A percentile compares a stretch with the other conserved stretches of the same genome.
These are phyloP conservation scores for Leishmania major DNA, from an alignment of 208 protist species.

Conservation along the genomic window DNA sequence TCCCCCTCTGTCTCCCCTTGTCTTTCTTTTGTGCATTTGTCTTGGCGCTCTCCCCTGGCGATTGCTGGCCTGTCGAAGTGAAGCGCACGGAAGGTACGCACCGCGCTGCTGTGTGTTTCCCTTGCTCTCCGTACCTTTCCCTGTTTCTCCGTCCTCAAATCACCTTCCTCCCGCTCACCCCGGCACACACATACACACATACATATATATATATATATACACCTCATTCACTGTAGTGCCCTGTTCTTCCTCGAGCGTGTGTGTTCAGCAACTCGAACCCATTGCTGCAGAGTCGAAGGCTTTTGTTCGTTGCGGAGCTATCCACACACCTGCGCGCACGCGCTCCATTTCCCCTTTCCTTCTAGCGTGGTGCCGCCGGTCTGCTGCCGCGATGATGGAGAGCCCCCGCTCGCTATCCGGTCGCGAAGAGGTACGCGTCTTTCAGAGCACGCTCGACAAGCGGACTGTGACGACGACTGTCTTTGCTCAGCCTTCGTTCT, in stretches of 20 bases:
- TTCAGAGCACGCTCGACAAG: conserved; percentile 77
- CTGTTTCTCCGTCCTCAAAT: no score
- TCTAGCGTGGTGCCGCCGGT: no score
- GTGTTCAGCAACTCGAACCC: neutral
- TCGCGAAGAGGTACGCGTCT: conserved; percentile 75
- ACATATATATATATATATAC: neutral
- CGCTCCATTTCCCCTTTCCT: conserved; percentile 7
- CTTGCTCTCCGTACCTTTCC: neutral
- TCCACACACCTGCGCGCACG: neutral
- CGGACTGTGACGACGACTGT: conserved; percentile 71
- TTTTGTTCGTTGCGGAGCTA: neutral
- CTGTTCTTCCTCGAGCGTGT: neutral
- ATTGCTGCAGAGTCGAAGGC: neutral
- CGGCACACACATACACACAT: neutral
- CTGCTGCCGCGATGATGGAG: conserved; percentile 3
- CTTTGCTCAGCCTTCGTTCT: conserved; percentile 82
- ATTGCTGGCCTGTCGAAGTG: neutral
- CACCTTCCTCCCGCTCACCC: neutral
- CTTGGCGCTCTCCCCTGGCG: neutral
- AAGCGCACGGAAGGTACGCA: neutral
- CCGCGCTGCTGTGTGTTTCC: neutral
- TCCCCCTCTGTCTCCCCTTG: neutral
- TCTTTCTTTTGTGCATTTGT: neutral
- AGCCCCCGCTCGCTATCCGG: conserved; percentile 2
- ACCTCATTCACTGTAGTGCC: neutral